A percentile compares a stretch with the other conserved stretches of the same genome.
Conservation (phyloP, 139 green algal species). For the Pseudopediastrum boryanum region DNA sequence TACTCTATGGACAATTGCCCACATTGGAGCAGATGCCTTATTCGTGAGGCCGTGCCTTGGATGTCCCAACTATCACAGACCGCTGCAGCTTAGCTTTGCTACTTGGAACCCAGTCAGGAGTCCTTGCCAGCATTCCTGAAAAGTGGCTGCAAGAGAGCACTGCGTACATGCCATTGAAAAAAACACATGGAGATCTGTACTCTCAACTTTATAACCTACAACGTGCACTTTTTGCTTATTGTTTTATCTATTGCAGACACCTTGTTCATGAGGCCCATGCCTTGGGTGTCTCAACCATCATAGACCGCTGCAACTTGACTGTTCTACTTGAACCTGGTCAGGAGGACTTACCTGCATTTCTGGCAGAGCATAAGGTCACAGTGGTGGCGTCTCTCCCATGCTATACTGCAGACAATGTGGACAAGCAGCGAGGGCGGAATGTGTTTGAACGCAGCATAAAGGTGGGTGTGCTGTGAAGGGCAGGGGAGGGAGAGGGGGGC, state of each 20-base stretch:
- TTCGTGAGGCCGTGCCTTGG: no score
- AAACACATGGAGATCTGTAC: no score
- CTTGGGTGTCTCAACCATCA: constrained; percentile 81
- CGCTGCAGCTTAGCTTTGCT: background rate
- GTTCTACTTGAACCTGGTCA: constrained; percentile 95
- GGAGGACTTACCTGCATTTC: constrained; percentile 88
- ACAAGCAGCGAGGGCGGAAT: constrained; percentile 84
- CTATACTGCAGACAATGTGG: constrained; percentile 89
- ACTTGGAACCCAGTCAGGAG: background rate
- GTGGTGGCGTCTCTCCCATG: constrained; percentile 96
- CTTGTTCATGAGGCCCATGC: constrained; percentile 76
- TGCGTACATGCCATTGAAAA: no score
- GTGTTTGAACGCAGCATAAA: constrained; percentile 93
- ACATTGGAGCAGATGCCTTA: no score
- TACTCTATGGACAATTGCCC: no score
- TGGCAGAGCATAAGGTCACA: constrained; percentile 83
- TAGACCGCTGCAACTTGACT: constrained; percentile 99
- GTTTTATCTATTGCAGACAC: constrained; percentile 56
- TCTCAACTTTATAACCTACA: no score
- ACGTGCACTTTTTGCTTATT: background rate
- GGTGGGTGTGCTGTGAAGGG: constrained; percentile 24
- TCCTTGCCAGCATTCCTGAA: background rate
- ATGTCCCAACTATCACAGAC: no score
- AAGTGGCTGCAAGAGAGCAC: no score
- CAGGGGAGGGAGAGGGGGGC: background rate